Evolutionary conservation across 345 rosid species (phyloP).

Genomic region (Gossypium arboreum): DNA sequence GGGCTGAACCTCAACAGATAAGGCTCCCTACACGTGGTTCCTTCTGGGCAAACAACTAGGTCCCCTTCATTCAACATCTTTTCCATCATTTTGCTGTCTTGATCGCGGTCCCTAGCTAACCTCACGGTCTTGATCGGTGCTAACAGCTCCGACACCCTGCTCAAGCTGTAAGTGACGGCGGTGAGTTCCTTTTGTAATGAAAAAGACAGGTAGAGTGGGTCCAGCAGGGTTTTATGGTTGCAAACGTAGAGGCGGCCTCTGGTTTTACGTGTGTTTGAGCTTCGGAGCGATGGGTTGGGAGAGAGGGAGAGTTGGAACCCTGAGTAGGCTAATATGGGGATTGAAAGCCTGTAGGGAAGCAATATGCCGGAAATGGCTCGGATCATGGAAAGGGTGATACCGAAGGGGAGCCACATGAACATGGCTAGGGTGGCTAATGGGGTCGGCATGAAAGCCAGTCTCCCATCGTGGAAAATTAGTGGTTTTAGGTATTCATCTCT

Average conservation of each 20-base stretch:
- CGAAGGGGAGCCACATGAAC: constrained; percentile 73
- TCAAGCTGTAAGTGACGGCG: constrained; percentile 77
- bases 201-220: constrained; percentile 61
- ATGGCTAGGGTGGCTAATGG: constrained; percentile 41
- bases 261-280: not conserved
- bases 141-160: constrained; percentile 55
- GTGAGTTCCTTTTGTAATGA: constrained; percentile 40
- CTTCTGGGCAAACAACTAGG: constrained; percentile 78
- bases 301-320: constrained; percentile 33
- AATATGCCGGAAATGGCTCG: constrained; percentile 34
- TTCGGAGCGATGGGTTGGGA: not conserved
- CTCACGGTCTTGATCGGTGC: constrained; percentile 69
- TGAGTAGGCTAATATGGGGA: constrained; percentile 31
- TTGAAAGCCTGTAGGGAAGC: constrained; percentile 45
- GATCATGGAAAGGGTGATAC: constrained; percentile 31
- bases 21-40: constrained; percentile 84
- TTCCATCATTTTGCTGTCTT: constrained; percentile 46
- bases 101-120: constrained; percentile 47
- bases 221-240: constrained; percentile 72
- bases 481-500: constrained; percentile 49
- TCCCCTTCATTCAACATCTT: constrained; percentile 46
- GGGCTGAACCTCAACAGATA: constrained; percentile 73
- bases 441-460: constrained; percentile 64
- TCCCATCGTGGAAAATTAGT: constrained; percentile 77
- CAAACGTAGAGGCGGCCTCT: constrained; percentile 52